A percentile compares a stretch with the other conserved stretches of the same genome.
Evolutionary conservation across 208 protist genomes (phyloP).

Genomic region (Lotmaria passim): DNA sequence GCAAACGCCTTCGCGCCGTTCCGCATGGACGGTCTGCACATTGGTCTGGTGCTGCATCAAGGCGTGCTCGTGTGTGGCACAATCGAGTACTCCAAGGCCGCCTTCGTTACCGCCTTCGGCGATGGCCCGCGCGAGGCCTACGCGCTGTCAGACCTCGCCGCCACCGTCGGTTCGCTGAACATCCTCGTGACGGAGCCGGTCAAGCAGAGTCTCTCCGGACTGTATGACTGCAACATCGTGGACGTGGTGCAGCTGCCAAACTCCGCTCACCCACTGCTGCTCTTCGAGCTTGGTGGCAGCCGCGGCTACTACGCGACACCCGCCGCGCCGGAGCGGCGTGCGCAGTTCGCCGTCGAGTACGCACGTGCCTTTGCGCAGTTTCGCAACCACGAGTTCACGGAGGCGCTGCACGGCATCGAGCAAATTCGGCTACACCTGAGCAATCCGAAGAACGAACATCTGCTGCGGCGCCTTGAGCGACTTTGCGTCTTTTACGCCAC

Average conservation of each 20-base stretch:
- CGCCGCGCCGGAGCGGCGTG: constrained; percentile 5
- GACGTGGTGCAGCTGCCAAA: constrained; percentile 70
- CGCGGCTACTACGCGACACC: constrained; percentile 12
- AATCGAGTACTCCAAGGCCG: constrained; percentile 77
- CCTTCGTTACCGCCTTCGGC: constrained; percentile 84
- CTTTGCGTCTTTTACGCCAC: constrained; percentile 67
- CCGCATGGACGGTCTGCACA: constrained; percentile 60
- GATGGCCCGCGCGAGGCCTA: constrained; percentile 63
- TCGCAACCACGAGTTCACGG: constrained; percentile 72
- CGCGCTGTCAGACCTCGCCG: constrained; percentile 65
- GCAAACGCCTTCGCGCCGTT: constrained; percentile 54
- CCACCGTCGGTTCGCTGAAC: constrained; percentile 51
- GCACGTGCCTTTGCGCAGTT: constrained; percentile 79
- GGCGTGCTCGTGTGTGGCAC: constrained; percentile 82
- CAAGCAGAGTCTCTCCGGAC: constrained; percentile 68
- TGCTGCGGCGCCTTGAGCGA: constrained; percentile 65
- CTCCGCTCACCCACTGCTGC: constrained; percentile 55
- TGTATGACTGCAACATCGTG: constrained; percentile 84
- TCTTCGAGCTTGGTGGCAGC: constrained; percentile 73
- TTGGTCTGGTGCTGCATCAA: constrained; percentile 83
- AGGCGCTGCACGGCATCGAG: constrained; percentile 46
- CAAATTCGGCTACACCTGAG: constrained; percentile 29
- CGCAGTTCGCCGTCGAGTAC: constrained; percentile 67
- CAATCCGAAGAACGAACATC: constrained; percentile 19
- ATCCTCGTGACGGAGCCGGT: constrained; percentile 79